phyloP scores from a whole-genome alignment of 257 asterid species.

The Solanum appendiculatum region DNA sequence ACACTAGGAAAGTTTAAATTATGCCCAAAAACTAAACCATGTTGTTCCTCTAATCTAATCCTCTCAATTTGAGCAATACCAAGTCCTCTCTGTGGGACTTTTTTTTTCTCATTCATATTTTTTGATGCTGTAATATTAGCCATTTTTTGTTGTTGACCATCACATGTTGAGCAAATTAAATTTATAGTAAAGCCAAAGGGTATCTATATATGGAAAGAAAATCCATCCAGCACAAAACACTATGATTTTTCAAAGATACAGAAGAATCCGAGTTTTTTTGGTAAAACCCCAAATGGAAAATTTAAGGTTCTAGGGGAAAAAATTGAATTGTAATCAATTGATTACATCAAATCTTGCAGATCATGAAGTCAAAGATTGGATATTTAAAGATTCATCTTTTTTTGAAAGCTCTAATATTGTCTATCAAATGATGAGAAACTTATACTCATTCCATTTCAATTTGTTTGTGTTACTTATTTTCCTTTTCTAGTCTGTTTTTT shows the following conservation, averaged over 20 bases:
- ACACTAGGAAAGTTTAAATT: constrained; percentile 15
- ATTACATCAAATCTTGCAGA: background rate
- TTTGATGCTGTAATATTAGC: constrained; percentile 27
- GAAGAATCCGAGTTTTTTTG: constrained; percentile 16
- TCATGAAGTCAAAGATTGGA: background rate
- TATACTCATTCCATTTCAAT: background rate
- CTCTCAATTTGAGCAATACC: constrained; percentile 95
- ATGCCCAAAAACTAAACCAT: constrained; percentile 11
- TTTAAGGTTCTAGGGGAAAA: background rate
- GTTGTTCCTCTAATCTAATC: constrained; percentile 66
- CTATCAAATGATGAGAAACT: background rate
- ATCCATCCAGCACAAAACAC: constrained; percentile 21
- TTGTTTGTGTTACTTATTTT: no score
- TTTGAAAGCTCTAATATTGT: no score
- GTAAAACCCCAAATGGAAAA: background rate
- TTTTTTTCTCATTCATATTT: constrained; percentile 48
- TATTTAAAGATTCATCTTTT: background rate
- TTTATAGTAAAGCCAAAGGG: constrained; percentile 22
- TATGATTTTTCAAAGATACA: constrained; percentile 17
- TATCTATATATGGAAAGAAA: constrained; percentile 11
- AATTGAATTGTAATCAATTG: background rate
- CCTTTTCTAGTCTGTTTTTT: no score
- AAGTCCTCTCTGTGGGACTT: constrained; percentile 79
- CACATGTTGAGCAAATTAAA: constrained; percentile 6
- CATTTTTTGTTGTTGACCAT: constrained; percentile 39